Percentiles rank a stretch among this genome's conserved stretches.
Conservation (phyloP, 192 early-diverging fungal species). For the Coemansia sp. region DNA sequence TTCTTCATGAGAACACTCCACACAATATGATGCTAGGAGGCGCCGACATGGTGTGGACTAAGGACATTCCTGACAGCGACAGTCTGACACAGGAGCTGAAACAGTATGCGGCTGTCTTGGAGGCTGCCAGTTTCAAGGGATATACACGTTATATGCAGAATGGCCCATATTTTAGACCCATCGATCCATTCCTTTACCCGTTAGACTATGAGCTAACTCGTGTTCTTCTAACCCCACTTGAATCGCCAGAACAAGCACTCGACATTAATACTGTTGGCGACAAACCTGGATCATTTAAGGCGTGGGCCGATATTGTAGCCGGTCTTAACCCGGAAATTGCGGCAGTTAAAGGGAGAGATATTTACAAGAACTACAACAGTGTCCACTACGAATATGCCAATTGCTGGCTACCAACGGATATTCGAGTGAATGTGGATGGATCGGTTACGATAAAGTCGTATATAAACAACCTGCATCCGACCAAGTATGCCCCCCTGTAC, state of each 20-base stretch:
- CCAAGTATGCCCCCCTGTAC: slow-evolving; percentile 45
- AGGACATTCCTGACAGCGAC: background rate
- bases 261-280: background rate
- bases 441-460: slow-evolving; percentile 52
- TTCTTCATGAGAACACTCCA: background rate
- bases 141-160: background rate
- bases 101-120: background rate
- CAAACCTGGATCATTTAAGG: background rate
- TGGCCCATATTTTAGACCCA: background rate
- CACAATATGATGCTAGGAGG: background rate
- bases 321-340: background rate
- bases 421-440: slow-evolving; percentile 45
- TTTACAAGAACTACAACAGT: background rate
- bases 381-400: background rate
- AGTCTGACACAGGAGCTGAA: background rate
- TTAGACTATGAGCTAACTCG: slow-evolving; percentile 3
- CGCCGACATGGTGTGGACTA: slow-evolving; percentile 11
- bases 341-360: background rate
- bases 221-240: slow-evolving; percentile 6
- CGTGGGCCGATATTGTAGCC: background rate
- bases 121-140: background rate
- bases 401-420: slow-evolving; percentile 63
- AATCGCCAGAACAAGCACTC: background rate
- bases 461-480: slow-evolving; percentile 68
- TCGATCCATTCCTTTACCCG: background rate